phyloP scores from a whole-genome alignment of 2,329 filamentous ascomycete genomes.

The Chalara sp. region DNA sequence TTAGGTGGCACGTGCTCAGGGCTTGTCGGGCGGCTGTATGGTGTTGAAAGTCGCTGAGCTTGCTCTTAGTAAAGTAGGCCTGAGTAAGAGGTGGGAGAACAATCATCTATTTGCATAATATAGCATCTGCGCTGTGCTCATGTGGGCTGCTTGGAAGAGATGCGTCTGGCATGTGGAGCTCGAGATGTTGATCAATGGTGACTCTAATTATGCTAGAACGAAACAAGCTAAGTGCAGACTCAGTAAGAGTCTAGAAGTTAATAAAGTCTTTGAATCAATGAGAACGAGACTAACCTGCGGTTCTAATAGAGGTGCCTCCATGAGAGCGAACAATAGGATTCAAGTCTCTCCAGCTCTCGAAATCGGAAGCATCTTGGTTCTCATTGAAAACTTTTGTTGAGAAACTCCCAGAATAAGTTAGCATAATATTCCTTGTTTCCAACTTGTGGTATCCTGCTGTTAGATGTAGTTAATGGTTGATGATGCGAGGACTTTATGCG shows the following conservation, averaged over 20 bases:
- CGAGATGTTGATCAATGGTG: conserved; percentile 1
- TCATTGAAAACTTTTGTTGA: not conserved
- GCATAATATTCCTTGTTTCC: not conserved
- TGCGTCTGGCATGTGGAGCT: conserved; percentile 4
- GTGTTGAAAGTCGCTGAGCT: not conserved
- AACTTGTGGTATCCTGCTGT: not conserved
- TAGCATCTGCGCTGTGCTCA: not conserved
- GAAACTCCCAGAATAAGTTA: not conserved
- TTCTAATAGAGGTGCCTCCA: no score
- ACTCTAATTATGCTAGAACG: not conserved
- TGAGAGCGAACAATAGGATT: no score
- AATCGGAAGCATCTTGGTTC: no score
- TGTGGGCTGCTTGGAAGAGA: not conserved
- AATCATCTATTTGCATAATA: conserved; percentile 6
- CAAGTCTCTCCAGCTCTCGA: no score
- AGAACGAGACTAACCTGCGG: no score
- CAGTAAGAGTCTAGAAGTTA: no score
- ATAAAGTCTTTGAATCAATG: no score
- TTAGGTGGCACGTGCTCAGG: conserved; percentile 10
- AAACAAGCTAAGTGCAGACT: no score
- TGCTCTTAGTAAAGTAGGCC: not conserved
- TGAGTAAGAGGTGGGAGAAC: conserved; percentile 1
- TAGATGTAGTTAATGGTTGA: not conserved
- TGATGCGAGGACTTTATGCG: not conserved
- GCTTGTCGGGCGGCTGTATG: conserved; percentile 9